phyloP scores from a whole-genome alignment of 139 green algal species.

The Chlamydomonas sp. region DNA sequence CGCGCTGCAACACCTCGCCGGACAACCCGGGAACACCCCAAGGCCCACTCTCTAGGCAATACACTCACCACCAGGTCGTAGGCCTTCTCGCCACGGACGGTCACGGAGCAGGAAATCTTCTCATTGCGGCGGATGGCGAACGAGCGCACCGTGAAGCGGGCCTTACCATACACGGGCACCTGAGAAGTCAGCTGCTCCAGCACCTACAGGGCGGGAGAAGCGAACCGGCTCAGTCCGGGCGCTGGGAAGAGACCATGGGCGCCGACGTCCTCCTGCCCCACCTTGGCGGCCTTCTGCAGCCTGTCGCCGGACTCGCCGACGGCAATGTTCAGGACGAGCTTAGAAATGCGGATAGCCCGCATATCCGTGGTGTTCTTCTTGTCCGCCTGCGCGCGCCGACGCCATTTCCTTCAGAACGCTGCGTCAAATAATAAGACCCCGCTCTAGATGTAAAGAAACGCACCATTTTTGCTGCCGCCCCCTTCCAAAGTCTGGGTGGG shows the following conservation, averaged over 20 bases:
- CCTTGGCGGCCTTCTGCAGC: constrained; percentile 99
- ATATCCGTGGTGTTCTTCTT: constrained; percentile 92
- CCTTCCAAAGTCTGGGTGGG: constrained; percentile 18
- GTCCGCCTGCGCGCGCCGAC: constrained; percentile 58
- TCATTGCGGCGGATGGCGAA: constrained; percentile 99
- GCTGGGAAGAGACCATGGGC: background rate
- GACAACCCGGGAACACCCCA: too few species aligned
- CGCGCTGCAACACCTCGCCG: background rate
- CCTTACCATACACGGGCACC: constrained; percentile 97
- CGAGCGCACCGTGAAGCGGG: constrained; percentile 97
- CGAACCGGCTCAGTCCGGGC: background rate
- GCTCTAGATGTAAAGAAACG: background rate
- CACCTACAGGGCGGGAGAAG: constrained; percentile 73
- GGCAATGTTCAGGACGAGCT: constrained; percentile 99
- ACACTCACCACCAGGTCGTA: constrained; percentile 91
- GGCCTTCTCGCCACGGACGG: constrained; percentile 98
- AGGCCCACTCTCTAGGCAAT: too few species aligned
- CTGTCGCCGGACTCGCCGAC: constrained; percentile 98
- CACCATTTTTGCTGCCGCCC: constrained; percentile 38
- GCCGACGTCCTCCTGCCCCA: constrained; percentile 28
- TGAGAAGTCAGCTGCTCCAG: constrained; percentile 99
- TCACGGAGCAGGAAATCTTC: constrained; percentile 98
- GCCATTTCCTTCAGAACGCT: too few species aligned
- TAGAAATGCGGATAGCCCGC: constrained; percentile 97
- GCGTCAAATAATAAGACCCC: too few species aligned